phyloP scores from a whole-genome alignment of 768 basidiomycete species.

The Chalciporus piperatus region DNA sequence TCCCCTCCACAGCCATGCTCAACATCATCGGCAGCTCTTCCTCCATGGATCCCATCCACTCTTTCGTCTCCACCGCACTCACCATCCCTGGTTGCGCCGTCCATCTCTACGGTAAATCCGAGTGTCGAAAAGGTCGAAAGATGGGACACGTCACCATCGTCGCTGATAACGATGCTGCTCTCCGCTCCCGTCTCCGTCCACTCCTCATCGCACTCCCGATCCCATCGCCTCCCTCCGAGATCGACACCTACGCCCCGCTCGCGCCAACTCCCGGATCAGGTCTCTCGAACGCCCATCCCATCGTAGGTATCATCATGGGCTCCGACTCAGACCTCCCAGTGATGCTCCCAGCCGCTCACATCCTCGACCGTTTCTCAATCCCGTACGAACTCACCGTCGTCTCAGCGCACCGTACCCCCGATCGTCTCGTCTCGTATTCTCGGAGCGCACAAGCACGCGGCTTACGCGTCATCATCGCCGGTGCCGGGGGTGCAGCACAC shows the following conservation, averaged over 20 bases:
- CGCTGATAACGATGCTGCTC: slow-evolving; percentile 74
- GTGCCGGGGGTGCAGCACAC: slow-evolving; percentile 98
- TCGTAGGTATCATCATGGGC: slow-evolving; percentile 97
- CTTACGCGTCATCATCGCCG: slow-evolving; percentile 79
- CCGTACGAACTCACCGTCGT: slow-evolving; percentile 96
- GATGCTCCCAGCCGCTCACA: slow-evolving; percentile 84
- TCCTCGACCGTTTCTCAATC: slow-evolving; percentile 77
- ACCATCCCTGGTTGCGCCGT: slow-evolving; percentile 70
- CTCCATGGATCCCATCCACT: slow-evolving; percentile 56
- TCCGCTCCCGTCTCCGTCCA: slow-evolving; percentile 64
- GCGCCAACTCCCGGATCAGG: slow-evolving; percentile 44
- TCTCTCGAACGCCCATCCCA: slow-evolving; percentile 63
- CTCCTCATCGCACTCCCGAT: slow-evolving; percentile 66
- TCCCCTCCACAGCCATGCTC: slow-evolving; percentile 87
- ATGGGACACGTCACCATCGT: slow-evolving; percentile 97
- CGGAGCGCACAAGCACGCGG: slow-evolving; percentile 67
- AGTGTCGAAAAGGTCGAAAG: slow-evolving; percentile 86
- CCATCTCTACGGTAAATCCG: slow-evolving; percentile 94
- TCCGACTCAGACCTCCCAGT: slow-evolving; percentile 96
- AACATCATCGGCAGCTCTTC: slow-evolving; percentile 88
- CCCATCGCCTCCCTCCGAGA: slow-evolving; percentile 39
- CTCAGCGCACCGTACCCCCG: slow-evolving; percentile 94
- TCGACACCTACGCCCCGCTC: slow-evolving; percentile 51
- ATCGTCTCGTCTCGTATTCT: slow-evolving; percentile 80
- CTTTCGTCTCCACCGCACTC: slow-evolving; percentile 59